phyloP scores from a whole-genome alignment of 306 rosid species.

The Lathyrus oleraceus region DNA sequence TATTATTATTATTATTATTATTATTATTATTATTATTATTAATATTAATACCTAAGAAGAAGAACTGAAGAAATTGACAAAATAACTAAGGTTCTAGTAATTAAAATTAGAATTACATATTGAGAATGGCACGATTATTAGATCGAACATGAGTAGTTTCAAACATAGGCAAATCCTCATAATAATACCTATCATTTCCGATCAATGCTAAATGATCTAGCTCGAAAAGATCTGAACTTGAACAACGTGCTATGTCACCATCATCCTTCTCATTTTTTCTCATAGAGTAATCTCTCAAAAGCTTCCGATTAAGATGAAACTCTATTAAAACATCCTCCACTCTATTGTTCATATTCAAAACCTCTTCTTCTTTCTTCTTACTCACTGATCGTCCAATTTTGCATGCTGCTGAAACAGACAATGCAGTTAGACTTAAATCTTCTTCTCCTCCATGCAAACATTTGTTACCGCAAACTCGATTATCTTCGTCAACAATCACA shows the following conservation, averaged over 20 bases:
- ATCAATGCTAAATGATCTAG: constrained; percentile 66
- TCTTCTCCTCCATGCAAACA: constrained; percentile 39
- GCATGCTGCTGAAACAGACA: no score
- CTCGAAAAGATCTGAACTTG: constrained; percentile 98
- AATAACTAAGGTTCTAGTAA: no score
- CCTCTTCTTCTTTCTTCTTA: constrained; percentile 32
- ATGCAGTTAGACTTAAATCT: no score
- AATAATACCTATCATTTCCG: constrained; percentile 50
- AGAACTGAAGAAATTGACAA: no score
- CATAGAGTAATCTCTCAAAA: constrained; percentile 34
- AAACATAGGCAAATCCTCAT: constrained; percentile 83
- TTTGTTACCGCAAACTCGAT: constrained; percentile 66
- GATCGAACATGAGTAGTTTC: constrained; percentile 66
- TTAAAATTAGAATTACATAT: constrained; percentile 37
- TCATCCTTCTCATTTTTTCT: background rate
- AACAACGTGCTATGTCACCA: constrained; percentile 64
- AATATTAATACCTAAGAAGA: no score
- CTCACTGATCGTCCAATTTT: no score
- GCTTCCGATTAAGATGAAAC: constrained; percentile 47
- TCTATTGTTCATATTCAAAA: constrained; percentile 39
- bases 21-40: no score
- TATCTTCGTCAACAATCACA: constrained; percentile 70
- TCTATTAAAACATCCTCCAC: constrained; percentile 54
- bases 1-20: no score
- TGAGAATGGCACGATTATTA: constrained; percentile 72